These are phyloP conservation scores for Camellia oleifera DNA, from an alignment of 179 eudicot species.

Conservation along the genomic window DNA sequence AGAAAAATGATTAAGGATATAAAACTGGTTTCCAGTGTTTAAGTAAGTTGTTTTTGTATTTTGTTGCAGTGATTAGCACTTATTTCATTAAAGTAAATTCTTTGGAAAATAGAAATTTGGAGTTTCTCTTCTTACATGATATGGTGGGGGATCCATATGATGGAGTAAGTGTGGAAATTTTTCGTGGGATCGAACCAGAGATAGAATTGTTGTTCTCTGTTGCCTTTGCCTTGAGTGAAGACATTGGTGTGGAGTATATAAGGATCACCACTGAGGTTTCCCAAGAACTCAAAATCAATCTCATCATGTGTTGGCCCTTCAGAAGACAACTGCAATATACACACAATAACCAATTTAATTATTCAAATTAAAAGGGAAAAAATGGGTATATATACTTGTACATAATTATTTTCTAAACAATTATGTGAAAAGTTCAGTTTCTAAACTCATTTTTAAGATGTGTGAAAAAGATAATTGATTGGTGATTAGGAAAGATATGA, in stretches of 20 bases:
- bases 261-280: conserved; percentile 36
- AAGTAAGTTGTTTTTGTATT: too few species aligned
- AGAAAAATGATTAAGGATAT: not conserved
- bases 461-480: too few species aligned
- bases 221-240: conserved; percentile 42
- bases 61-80: too few species aligned
- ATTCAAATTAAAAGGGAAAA: too few species aligned
- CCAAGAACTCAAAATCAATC: conserved; percentile 48
- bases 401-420: not conserved
- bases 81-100: too few species aligned
- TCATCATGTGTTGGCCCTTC: conserved; percentile 46
- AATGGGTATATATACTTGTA: too few species aligned
- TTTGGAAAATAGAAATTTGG: too few species aligned
- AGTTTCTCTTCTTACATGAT: conserved; percentile 39
- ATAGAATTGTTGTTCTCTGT: conserved; percentile 43
- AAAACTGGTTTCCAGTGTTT: not conserved
- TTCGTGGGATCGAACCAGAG: conserved; percentile 51
- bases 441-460: too few species aligned
- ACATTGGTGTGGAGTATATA: conserved; percentile 47
- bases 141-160: conserved; percentile 35
- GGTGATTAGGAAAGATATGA: too few species aligned
- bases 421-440: too few species aligned
- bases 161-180: conserved; percentile 44
- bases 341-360: not conserved
- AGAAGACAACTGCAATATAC: conserved; percentile 33